Evolutionary conservation across 2,329 filamentous ascomycete genomes (phyloP), one percentile per base, ranked within the genome.

Genomic region (Cryphonectria parasitica): DNA sequence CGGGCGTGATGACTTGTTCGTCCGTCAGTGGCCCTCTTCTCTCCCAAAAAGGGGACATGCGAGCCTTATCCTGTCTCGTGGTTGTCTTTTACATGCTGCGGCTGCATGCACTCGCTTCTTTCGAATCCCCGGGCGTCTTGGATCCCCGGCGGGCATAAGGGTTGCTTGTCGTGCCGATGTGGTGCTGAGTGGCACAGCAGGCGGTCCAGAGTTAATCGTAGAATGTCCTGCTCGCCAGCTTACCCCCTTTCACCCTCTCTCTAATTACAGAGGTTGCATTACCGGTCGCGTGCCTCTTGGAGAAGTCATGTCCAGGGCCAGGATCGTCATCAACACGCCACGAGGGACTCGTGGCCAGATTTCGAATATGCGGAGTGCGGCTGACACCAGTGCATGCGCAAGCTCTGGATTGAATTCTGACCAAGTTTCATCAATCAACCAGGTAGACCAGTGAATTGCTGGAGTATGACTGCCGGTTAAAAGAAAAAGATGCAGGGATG

Each of bases 71-170:
- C 52, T n/a, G 52, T 58, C 28, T 34, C 6, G 28, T 31, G 25
- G 25, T 58, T 39, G 36, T 13, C 54, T 34, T 8, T 25, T 56
- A 11, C 25, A 45, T 56, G 52, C 52, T 56, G 52, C 25, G 25
- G 52, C 28, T 58, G 54, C 54, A 58, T 58, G 28, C 6, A 31
- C 54, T 31, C 54, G 22, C 52, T 28, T 28, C 13, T 3, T 58
- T 6, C 54, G 28, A 58, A 31, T 58, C 15, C 5, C 54, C 54
- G 54, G 54, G 54, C 54, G 28, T 28, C 61, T 65, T 56, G 15
- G 67, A 65, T 69, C 54, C 52, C 54, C 54, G 54, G 54, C 54
- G 25, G 54, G 25, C 25, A 31, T 31, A 31, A 19, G 54, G 54
- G 13, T 5, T 31, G 31, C 28, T 17, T 17, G 25, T 58, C 54